Base-by-base conservation (phyloP, 176 grass and related monocot genomes). In the Zoysia japonica region DNA sequence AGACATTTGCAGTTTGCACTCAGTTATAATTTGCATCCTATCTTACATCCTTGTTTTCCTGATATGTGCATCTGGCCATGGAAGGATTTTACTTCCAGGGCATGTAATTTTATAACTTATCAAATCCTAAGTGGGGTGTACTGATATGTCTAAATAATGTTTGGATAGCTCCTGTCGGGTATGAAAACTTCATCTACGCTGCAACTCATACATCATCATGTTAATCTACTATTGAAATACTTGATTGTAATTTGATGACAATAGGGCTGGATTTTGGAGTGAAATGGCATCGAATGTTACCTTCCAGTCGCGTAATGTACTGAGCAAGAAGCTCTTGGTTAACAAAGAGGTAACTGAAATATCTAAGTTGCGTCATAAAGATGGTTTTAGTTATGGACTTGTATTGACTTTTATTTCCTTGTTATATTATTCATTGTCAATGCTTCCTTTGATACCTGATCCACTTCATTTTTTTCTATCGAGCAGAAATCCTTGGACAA, bases 271-370 rank as follows among this genome's bases (percentile, higher is more conserved):
- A 72, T 97, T 94, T 87, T 88, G 80, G 94, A 91, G 87, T 88
- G 89, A 91, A 44, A 92, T 97, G 85, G 89, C 89, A 77, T 97
- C 94, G 50, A 90, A 93, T 87, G 80, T 97, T 54, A 97, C 89
- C 61, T 97, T 94, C 47, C 91, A 97, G 70, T 97, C 91, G 15
- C 80, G 91, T 68, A 97, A 97, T 79, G 94, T 97, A 35, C 80
- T 97, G 71, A 97, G 94, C 85, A 97, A 94, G 83, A 94, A 97
- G 83, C 87, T 94, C 71, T 88, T 97, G 94, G 82, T 97, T 60
- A 97, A 97, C 87, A 94, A 86, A 90, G 87, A 97, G 91, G 89
- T 94, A 86, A 85, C 36, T 35, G 5, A 75, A 41, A 62, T 38
- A 67, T 74, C 3, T 73, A 75, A 11, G 40, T 50, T 69, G 36